Percentiles rank a stretch among this genome's conserved stretches.
phyloP scores from a whole-genome alignment of 164 flowering plant genomes.

The Sedum album region DNA sequence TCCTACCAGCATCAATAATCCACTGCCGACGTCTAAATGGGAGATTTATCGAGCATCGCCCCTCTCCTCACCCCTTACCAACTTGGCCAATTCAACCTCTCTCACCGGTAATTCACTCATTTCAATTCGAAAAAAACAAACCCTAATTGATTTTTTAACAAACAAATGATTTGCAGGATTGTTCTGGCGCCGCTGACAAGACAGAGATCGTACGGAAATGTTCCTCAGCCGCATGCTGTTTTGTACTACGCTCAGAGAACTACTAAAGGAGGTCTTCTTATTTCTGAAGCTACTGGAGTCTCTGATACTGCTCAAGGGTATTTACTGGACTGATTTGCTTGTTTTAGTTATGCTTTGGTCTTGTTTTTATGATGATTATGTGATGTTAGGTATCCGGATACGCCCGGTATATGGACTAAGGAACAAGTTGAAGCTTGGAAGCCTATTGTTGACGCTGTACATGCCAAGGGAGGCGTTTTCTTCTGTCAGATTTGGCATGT shows the following conservation, averaged over 20 bases:
- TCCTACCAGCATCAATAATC: background rate
- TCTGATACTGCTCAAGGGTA: slow-evolving; percentile 60
- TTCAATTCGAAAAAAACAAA: too few relatives aligned
- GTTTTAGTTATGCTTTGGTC: too few relatives aligned
- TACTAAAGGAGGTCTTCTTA: slow-evolving; percentile 46
- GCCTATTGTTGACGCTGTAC: slow-evolving; percentile 15
- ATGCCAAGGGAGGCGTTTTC: slow-evolving; percentile 14
- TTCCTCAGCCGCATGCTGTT: slow-evolving; percentile 52
- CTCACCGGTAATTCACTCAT: slow-evolving; percentile 14
- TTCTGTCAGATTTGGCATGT: slow-evolving; percentile 17
- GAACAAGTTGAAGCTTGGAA: slow-evolving; percentile 15
- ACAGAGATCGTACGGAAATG: slow-evolving; percentile 30
- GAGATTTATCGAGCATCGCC: background rate
- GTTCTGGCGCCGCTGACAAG: slow-evolving; percentile 55
- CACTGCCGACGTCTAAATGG: background rate
- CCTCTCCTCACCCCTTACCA: slow-evolving; percentile 12
- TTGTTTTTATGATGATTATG: background rate
- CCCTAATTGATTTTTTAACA: background rate
- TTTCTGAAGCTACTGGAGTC: slow-evolving; percentile 44
- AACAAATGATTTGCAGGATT: slow-evolving; percentile 20
- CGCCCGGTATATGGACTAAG: slow-evolving; percentile 15
- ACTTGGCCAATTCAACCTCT: slow-evolving; percentile 18
- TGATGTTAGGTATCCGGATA: slow-evolving; percentile 8
- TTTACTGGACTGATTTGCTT: background rate
- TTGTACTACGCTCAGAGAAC: slow-evolving; percentile 52